Percentiles rank a stretch among this genome's conserved stretches.
These are phyloP conservation scores for Ambrosia artemisiifolia DNA, from an alignment of 129 eudicot species.

Conservation along the genomic window DNA sequence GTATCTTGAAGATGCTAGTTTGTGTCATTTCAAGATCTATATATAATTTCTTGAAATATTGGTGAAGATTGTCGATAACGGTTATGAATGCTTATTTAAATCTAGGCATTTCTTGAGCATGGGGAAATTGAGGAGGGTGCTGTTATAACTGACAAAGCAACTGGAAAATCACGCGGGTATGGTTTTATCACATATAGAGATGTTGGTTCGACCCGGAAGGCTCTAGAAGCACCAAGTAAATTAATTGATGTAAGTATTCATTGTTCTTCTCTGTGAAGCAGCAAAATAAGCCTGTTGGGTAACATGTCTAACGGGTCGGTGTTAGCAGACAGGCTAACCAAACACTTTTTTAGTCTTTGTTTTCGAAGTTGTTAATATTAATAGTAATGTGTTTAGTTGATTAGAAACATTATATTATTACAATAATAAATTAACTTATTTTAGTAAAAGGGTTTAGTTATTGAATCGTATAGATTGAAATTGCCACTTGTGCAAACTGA, in stretches of 20 bases:
- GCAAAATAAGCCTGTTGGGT: neutral
- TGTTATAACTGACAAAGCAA: conserved; percentile 60
- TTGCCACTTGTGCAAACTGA: too few relatives aligned
- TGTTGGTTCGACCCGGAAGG: conserved; percentile 55
- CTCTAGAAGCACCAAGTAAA: conserved; percentile 64
- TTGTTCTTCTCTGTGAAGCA: neutral
- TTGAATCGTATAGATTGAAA: too few relatives aligned
- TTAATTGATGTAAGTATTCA: conserved; percentile 60
- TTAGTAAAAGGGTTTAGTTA: neutral
- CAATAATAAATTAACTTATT: too few relatives aligned
- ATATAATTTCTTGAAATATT: conserved; percentile 1
- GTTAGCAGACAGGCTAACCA: neutral
- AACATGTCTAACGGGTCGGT: neutral
- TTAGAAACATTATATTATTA: neutral
- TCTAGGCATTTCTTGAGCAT: conserved; percentile 58
- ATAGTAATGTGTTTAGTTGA: neutral
- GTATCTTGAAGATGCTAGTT: neutral
- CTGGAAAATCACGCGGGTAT: conserved; percentile 77
- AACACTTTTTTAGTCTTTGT: neutral
- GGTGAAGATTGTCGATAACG: neutral
- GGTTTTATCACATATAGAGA: conserved; percentile 69
- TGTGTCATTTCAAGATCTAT: conserved; percentile 5
- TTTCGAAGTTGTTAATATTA: neutral
- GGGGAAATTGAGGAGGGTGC: conserved; percentile 82
- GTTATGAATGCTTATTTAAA: conserved; percentile 1